A percentile compares a stretch with the other conserved stretches of the same genome.
Conservation (phyloP, 1,284 basidiomycete species). For the Tilletia horrida region DNA sequence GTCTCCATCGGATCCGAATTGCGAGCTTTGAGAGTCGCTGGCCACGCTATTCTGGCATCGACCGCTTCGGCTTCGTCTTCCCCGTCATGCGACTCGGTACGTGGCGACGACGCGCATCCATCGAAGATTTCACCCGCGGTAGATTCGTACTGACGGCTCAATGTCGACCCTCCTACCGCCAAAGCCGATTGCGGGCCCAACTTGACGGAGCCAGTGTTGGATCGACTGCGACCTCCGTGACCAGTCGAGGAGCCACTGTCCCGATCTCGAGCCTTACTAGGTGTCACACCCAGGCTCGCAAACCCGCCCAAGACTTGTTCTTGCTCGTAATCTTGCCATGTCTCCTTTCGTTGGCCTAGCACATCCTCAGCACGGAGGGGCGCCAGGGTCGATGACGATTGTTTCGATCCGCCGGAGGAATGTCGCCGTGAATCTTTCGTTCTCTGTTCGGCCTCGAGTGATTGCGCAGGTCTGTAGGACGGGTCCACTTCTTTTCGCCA, state of each 20-base stretch:
- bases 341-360: too few species aligned
- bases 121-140: background rate
- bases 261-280: constrained; percentile 5
- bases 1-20: constrained; percentile 36
- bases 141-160: background rate
- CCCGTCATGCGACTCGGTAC: background rate
- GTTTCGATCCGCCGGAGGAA: background rate
- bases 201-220: constrained; percentile 2
- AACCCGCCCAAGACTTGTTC: constrained; percentile 30
- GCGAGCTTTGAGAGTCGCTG: constrained; percentile 18
- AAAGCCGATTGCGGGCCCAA: background rate
- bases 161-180: background rate
- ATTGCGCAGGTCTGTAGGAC: too few species aligned
- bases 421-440: too few species aligned
- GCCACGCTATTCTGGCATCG: constrained; percentile 10
- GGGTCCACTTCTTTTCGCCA: too few species aligned
- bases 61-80: background rate
- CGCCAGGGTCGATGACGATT: background rate
- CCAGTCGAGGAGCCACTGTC: background rate
- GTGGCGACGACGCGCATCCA: background rate
- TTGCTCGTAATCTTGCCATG: background rate
- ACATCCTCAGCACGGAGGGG: too few species aligned
- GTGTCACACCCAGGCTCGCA: constrained; percentile 24
- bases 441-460: too few species aligned
- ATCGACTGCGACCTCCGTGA: background rate